Base-by-base conservation (phyloP, 805 yeast genomes). In the Naumovozyma dairenensis region DNA sequence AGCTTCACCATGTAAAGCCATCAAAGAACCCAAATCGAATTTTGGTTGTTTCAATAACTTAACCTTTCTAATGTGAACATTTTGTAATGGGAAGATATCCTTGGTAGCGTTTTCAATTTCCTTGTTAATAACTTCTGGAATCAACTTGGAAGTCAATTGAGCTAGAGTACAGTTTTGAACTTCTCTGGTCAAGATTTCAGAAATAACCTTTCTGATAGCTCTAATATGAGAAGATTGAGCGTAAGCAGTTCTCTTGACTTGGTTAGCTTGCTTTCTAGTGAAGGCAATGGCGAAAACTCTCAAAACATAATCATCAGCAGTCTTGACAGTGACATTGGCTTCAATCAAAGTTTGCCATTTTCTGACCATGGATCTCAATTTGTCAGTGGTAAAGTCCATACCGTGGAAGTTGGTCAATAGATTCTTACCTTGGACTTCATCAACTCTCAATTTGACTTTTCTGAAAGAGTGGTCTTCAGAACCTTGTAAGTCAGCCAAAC, bases 391-490 rank as follows among this genome's bases (percentile, higher is more conserved):
- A 80, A 87, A 86, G 74, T 86, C 94, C 69, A 87, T 69, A 62
- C 96, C 97, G 77, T 87, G 96, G 92, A 87, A 87, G 92, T 87
- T 87, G 75, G 97, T 87, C 65, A 87, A 76, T 63, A 87, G 77
- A 80, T 86, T 85, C 74, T 85, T 84, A 73, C 96, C 96, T 74
- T 89, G 96, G 56, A 87, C 95, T 73, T 89, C 97, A 62, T 87
- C 97, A 59, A 89, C 94, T 74, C 96, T 86, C 71, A 87, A 82
- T 71, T 81, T 84, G 63, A 87, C 72, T 73, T 87, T 86, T 79
- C 94, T 89, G 84, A 80, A 81, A 49, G 96, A 78, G 78, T 87
- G 94, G 74, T 89, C 96, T 77, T 89, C 97, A 61, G 93, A 83
- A 62, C 94, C 94, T 74, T 87, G 96, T 64, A 87, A 78, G 70